A percentile compares a stretch with the other conserved stretches of the same genome.
Evolutionary conservation across 2,329 filamentous ascomycete species (phyloP).

Genomic region (Talaromyces sp.): DNA sequence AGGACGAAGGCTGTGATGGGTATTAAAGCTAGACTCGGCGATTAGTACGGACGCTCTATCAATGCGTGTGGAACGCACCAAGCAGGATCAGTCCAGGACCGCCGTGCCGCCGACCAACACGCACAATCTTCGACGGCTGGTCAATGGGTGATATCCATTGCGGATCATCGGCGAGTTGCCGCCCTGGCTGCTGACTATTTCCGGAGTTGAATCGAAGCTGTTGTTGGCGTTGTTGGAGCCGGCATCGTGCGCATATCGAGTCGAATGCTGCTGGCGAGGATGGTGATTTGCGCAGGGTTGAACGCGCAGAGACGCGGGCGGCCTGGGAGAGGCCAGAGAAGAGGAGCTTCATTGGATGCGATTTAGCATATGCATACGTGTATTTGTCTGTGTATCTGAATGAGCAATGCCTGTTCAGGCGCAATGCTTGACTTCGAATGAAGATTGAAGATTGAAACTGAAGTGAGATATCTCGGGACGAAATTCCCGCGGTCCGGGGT

Average conservation of each 20-base stretch:
- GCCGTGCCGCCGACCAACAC: slow-evolving; percentile 62
- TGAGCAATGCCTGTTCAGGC: background rate
- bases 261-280: slow-evolving; percentile 17
- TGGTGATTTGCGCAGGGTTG: slow-evolving; percentile 16
- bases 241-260: slow-evolving; percentile 31
- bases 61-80: slow-evolving; percentile 42
- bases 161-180: slow-evolving; percentile 59
- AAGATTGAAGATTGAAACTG: background rate
- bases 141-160: slow-evolving; percentile 82
- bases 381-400: background rate
- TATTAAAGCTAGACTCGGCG: slow-evolving; percentile 59
- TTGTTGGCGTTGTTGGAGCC: slow-evolving; percentile 27
- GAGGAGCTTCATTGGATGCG: background rate
- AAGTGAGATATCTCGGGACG: background rate
- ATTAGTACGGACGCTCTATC: too few relatives aligned
- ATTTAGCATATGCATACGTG: background rate
- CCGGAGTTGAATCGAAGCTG: slow-evolving; percentile 33
- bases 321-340: slow-evolving; percentile 20
- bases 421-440: background rate
- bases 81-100: slow-evolving; percentile 75
- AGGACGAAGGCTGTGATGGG: slow-evolving; percentile 85
- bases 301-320: slow-evolving; percentile 18
- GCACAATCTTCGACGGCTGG: slow-evolving; percentile 73
- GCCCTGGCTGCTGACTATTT: slow-evolving; percentile 24
- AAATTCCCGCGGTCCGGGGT: background rate